These are phyloP conservation scores for Erysiphe pulchra DNA, from an alignment of 2,329 filamentous ascomycete genomes.

Conservation along the genomic window DNA sequence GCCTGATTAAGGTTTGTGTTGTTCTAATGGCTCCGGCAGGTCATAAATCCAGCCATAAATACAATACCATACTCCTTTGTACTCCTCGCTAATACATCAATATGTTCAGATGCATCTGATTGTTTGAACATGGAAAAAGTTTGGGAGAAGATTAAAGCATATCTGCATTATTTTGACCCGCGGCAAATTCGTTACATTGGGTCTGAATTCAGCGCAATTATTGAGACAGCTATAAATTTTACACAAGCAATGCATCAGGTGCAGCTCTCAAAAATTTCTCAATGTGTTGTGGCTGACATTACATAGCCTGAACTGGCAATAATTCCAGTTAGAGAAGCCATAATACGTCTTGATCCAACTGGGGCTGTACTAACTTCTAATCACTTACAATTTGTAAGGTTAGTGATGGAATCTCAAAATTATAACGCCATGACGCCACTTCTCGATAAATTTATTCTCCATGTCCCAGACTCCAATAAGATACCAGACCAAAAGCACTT, in stretches of 20 bases:
- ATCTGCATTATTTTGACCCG: slow-evolving; percentile 20
- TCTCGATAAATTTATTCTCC: slow-evolving; percentile 38
- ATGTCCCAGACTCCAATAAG: slow-evolving; percentile 26
- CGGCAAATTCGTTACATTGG: slow-evolving; percentile 28
- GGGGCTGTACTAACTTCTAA: slow-evolving; percentile 38
- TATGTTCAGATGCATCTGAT: slow-evolving; percentile 12
- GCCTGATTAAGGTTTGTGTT: background rate
- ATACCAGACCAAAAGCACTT: slow-evolving; percentile 15
- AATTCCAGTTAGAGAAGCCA: slow-evolving; percentile 17
- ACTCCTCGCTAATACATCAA: slow-evolving; percentile 22
- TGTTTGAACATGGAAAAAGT: slow-evolving; percentile 11
- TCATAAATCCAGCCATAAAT: slow-evolving; percentile 26
- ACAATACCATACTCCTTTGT: slow-evolving; percentile 31
- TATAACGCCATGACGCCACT: slow-evolving; percentile 31
- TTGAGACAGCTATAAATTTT: slow-evolving; percentile 15
- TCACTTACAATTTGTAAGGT: slow-evolving; percentile 29
- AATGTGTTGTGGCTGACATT: background rate
- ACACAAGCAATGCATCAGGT: slow-evolving; percentile 7
- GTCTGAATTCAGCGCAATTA: slow-evolving; percentile 19
- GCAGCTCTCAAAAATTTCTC: background rate
- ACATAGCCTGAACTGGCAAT: slow-evolving; percentile 9
- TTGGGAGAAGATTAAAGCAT: slow-evolving; percentile 21
- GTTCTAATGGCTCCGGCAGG: slow-evolving; percentile 5
- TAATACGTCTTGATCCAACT: slow-evolving; percentile 40
- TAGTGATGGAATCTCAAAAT: slow-evolving; percentile 27